Evolutionary conservation across 345 rosid species (phyloP), one percentile per base, ranked within the genome.

Genomic region (Brassica napus): DNA sequence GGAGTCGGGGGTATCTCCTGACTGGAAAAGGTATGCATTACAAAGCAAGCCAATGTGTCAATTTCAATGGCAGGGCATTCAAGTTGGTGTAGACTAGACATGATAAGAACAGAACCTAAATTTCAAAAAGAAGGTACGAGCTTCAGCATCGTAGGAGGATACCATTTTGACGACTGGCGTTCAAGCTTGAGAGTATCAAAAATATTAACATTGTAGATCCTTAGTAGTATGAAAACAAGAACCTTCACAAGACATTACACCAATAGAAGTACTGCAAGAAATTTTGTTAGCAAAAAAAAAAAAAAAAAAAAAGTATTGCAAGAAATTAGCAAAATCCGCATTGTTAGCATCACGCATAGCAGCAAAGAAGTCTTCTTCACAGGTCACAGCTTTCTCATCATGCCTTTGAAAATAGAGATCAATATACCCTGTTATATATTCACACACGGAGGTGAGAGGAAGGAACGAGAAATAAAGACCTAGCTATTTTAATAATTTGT

Each of bases 151-250:
- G 39, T 93, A 95, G 73, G 87, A 83, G 14, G 99, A 91, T 34
- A 86, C 78, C 71, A 89, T 97, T 84, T 92, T 91, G 79, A 95
- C 87, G 14, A 80, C 31, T 68, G 98, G 97, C 14, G 99, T 96
- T 70, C 99, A 98, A 62, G 99, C 97, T 88, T 96, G 98, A 54
- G 98, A 93, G 84, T 96, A 96, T 98, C 99, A 93, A 82, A 23
- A 67, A 77, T 66, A 77, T 76, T 14, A n/a, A 60, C 16, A 58
- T 16, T 12, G 72, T 39, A 32, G 4, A 60, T 26, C 24, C n/a
- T 72, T 65, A 69, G 11, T 42, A 44, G 65, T 15, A 73, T 54
- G 61, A 52, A 71, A 72, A 34, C 62, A 49, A 67, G 12, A 67
- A 44, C 59, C 37, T 21, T 59, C 69, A 15, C 65, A 75, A 58